A percentile compares a stretch with the other conserved stretches of the same genome.
These are phyloP conservation scores for Aspergillus incahuasiensis DNA, from an alignment of 495 filamentous ascomycete species.

Conservation along the genomic window DNA sequence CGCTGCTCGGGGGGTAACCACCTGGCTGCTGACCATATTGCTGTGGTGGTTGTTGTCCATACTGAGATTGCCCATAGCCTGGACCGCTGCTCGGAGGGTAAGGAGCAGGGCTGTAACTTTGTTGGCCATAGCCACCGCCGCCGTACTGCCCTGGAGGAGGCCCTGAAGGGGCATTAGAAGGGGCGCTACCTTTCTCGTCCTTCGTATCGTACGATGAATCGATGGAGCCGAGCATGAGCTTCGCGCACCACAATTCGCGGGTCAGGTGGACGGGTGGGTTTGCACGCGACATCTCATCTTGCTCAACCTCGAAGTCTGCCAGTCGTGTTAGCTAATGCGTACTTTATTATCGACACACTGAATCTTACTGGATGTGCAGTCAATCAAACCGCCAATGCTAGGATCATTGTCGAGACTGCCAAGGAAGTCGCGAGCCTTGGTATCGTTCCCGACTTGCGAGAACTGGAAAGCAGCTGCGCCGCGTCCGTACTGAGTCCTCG, in stretches of 20 bases:
- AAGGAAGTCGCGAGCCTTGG: slow-evolving; percentile 60
- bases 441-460: slow-evolving; percentile 68
- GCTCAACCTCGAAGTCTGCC: slow-evolving; percentile 62
- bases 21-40: too few relatives aligned
- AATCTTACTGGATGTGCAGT: slow-evolving; percentile 68
- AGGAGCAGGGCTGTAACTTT: slow-evolving; percentile 15
- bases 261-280: not conserved
- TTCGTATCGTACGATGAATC: slow-evolving; percentile 62
- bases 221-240: slow-evolving; percentile 67
- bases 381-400: slow-evolving; percentile 56
- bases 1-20: too few relatives aligned
- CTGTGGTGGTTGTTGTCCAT: slow-evolving; percentile 1
- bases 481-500: slow-evolving; percentile 42
- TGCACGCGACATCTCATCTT: slow-evolving; percentile 23
- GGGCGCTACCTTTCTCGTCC: slow-evolving; percentile 49
- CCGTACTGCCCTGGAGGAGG: slow-evolving; percentile 32
- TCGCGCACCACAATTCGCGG: slow-evolving; percentile 47
- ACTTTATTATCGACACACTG: not conserved
- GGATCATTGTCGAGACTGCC: slow-evolving; percentile 59
- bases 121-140: slow-evolving; percentile 21
- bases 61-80: slow-evolving; percentile 22
- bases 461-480: slow-evolving; percentile 65
- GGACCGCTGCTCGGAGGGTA: slow-evolving; percentile 18
- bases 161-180: slow-evolving; percentile 17
- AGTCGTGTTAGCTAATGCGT: not conserved